Base-by-base conservation (phyloP, 345 rosid genomes). In the Melaleuca alternifolia region DNA sequence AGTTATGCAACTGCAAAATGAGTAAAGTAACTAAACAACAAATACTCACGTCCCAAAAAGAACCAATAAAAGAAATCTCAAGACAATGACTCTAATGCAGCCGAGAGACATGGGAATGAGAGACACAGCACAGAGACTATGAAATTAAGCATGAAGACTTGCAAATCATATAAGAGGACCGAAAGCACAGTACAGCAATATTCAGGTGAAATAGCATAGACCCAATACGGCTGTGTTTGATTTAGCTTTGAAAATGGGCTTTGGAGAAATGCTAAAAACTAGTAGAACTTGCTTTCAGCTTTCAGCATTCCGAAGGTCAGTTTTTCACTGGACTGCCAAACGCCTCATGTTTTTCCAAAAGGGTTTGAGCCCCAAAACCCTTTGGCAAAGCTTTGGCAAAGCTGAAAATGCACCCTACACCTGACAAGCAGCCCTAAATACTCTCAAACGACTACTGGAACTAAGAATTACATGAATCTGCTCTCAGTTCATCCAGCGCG, bases 51-150 rank as follows among this genome's bases (percentile, higher is more conserved):
- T 71, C 81, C 79, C 48, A 2, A 33, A 33, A 71, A 71, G 23
- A 37, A 37, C 48, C 48, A 18, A 71, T 26, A 71, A 71, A 71
- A 37, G 14, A 71, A 71, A 5, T 9, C 81, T 71, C 7, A 9
- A 71, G 26, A 37, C 37, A 71, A 37, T 37, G 26, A 71, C 81
- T 37, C 48, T 48, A 10, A 37, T 10, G 48, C 44, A 65, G 46
- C 81, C 24, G 0, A 0, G 13, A 46, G 0, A 33, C 48, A 2
- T 37, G 81, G 81, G 81, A 37, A 37, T 1, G 7, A 37, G 77
- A 33, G 81, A 71, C 20, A 37, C 79, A 33, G 12, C 48, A 9
- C 24, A 33, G 48, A 18, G 24, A 71, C 79, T 37, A 37, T 21
- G 13, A 33, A 65, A 65, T 33, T 33, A 33, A 65, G 46, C 13